phyloP scores from a whole-genome alignment of 352 stramenopile species.

The Pythium dissotocum region DNA sequence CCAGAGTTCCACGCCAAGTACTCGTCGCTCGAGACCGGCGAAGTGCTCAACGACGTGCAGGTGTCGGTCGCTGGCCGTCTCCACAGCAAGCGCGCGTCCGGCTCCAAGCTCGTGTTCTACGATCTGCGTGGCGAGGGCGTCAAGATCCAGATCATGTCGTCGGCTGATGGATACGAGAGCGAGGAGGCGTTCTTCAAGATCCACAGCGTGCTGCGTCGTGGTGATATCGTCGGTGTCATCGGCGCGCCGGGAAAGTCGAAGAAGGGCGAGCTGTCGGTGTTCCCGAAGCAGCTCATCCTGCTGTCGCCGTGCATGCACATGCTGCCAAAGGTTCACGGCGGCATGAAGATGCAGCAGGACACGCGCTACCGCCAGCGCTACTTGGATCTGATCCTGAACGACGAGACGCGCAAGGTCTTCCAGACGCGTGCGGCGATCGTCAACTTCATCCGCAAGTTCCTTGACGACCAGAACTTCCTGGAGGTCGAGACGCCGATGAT shows the following conservation, averaged over 20 bases:
- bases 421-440: conserved; percentile 93
- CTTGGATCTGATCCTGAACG: conserved; percentile 97
- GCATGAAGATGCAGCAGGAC: conserved; percentile 65
- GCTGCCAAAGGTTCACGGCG: conserved; percentile 75
- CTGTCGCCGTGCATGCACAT: conserved; percentile 87
- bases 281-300: conserved; percentile 82
- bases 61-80: conserved; percentile 95
- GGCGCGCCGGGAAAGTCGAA: conserved; percentile 96
- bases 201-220: conserved; percentile 90
- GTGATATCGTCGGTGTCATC: conserved; percentile 96
- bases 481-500: conserved; percentile 99
- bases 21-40: conserved; percentile 73
- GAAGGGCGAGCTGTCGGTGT: conserved; percentile 98
- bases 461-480: conserved; percentile 95
- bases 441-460: conserved; percentile 90
- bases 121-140: conserved; percentile 94
- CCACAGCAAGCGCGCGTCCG: conserved; percentile 94
- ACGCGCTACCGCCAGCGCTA: conserved; percentile 93
- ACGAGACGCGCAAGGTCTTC: conserved; percentile 92
- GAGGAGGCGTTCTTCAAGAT: conserved; percentile 73
- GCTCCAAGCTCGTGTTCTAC: conserved; percentile 98
- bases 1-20: conserved; percentile 94
- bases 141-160: conserved; percentile 98
- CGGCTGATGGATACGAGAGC: conserved; percentile 63
- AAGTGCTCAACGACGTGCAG: conserved; percentile 69